phyloP scores from a whole-genome alignment of 495 filamentous ascomycete genomes.

The Durotheca rogersii region DNA sequence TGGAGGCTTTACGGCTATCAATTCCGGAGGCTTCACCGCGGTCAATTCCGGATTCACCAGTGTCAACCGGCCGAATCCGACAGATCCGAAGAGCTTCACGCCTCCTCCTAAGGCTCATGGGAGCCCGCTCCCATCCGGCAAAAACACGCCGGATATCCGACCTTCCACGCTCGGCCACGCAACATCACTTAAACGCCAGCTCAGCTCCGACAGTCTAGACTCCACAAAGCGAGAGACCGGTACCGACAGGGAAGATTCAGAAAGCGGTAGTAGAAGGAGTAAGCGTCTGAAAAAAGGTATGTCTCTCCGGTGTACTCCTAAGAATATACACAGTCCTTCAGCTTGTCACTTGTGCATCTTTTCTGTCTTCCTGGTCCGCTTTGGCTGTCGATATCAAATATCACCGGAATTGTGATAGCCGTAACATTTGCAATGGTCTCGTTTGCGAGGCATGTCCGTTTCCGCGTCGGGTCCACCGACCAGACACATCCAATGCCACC shows the following conservation, averaged over 20 bases:
- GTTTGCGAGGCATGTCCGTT: neutral
- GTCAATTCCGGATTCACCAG: constrained; percentile 72
- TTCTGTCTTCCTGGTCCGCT: constrained; percentile 8
- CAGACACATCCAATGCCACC: constrained; percentile 12
- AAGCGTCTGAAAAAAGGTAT: constrained; percentile 93
- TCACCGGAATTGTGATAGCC: neutral
- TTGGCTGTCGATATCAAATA: neutral
- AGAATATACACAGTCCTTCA: too few relatives aligned
- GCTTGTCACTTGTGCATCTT: too few relatives aligned
- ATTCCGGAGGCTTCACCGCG: constrained; percentile 51
- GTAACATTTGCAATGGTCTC: neutral
- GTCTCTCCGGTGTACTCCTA: constrained; percentile 24
- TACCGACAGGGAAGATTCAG: constrained; percentile 63
- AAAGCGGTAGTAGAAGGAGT: constrained; percentile 78
- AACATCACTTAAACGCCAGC: constrained; percentile 74
- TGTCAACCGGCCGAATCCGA: constrained; percentile 56
- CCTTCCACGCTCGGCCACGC: constrained; percentile 52
- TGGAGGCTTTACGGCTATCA: constrained; percentile 81
- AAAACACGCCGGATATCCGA: constrained; percentile 61
- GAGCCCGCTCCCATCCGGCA: constrained; percentile 55
- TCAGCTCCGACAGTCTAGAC: constrained; percentile 71
- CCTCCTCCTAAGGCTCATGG: constrained; percentile 49
- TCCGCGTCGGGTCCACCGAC: constrained; percentile 3
- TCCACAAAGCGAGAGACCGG: constrained; percentile 58
- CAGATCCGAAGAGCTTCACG: constrained; percentile 42